phyloP scores from a whole-genome alignment of 495 filamentous ascomycete species.

The Penicillium riverlandense region DNA sequence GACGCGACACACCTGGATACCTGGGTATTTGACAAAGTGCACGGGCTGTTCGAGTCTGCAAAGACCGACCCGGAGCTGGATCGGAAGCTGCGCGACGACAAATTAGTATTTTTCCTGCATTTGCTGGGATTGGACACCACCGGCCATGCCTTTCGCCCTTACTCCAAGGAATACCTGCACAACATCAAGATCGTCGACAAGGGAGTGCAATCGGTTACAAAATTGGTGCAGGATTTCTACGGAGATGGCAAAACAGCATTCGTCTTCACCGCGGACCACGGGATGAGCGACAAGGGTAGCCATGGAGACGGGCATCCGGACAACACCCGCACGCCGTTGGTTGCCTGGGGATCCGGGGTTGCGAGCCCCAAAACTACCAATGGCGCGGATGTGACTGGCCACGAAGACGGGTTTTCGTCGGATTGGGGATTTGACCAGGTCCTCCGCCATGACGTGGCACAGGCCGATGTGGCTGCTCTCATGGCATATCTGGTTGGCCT shows the following conservation, averaged over 20 bases:
- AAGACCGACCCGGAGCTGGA: conserved; percentile 69
- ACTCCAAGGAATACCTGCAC: conserved; percentile 88
- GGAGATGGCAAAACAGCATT: conserved; percentile 87
- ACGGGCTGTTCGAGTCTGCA: conserved; percentile 75
- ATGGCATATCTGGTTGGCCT: conserved; percentile 94
- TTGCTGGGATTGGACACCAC: conserved; percentile 93
- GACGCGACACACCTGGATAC: conserved; percentile 77
- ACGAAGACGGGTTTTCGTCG: conserved; percentile 85
- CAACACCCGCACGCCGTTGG: conserved; percentile 90
- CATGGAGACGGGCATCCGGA: conserved; percentile 97
- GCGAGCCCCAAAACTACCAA: conserved; percentile 58
- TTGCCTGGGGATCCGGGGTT: conserved; percentile 92
- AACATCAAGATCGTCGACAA: conserved; percentile 94
- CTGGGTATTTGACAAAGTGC: conserved; percentile 95
- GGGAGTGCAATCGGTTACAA: conserved; percentile 75
- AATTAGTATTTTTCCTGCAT: conserved; percentile 93
- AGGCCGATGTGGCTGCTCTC: conserved; percentile 91
- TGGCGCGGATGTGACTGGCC: conserved; percentile 57
- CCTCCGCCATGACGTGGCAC: conserved; percentile 80
- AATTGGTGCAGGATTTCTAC: conserved; percentile 84
- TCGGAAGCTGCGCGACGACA: conserved; percentile 68
- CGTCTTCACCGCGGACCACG: conserved; percentile 96
- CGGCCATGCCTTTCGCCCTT: conserved; percentile 82
- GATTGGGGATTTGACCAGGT: conserved; percentile 83
- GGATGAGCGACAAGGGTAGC: conserved; percentile 98